Evolutionary conservation across 345 rosid species (phyloP), one percentile per base, ranked within the genome.

Genomic region (Gossypium mustelinum): DNA sequence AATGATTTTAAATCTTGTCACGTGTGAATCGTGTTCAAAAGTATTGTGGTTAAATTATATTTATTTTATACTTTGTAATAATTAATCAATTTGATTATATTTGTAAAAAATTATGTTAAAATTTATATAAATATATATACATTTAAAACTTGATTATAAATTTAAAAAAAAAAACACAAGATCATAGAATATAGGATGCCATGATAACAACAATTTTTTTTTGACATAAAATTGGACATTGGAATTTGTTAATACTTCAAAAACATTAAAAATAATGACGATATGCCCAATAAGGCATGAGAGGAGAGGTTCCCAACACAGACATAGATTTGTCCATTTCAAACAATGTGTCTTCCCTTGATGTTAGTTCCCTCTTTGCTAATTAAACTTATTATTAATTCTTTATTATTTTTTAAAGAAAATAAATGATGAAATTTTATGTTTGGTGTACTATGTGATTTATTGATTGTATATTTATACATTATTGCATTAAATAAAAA

Each of bases 301-400:
- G 16, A 13, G 56, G 34, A 11, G 62, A 22, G 56, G 18, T 68
- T 68, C 41, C 57, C 71, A 67, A 67, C 71, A 67, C 39, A 67
- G 34, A 22, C 56, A 50, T 50, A 68, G 44, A 50, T 50, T 25
- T 50, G 72, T 68, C 43, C 44, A 20, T 20, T 59, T 25, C 64
- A 59, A 47, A 11, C 64, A 60, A 60, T 25, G 41, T 25, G 39
- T 25, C 64, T 0, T 34, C 20, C n/a, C 10, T 20, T 12, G 64
- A 13, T 60, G 64, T 60, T 60, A 12, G 64, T 25, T 13, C 64
- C 64, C 16, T 56, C 34, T 29, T 12, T 59, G 64, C 10, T 7
- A 0, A 18, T 8, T 2, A 56, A n/a, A 8, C 4, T 56, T 56
- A 9, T 18, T 56, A 18, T 18, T 56, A 29, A 29, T 29, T 29